Evolutionary conservation across 352 stramenopile species (phyloP), one percentile per base, ranked within the genome.

Genomic region (Pythium rhizo-oryzae): DNA sequence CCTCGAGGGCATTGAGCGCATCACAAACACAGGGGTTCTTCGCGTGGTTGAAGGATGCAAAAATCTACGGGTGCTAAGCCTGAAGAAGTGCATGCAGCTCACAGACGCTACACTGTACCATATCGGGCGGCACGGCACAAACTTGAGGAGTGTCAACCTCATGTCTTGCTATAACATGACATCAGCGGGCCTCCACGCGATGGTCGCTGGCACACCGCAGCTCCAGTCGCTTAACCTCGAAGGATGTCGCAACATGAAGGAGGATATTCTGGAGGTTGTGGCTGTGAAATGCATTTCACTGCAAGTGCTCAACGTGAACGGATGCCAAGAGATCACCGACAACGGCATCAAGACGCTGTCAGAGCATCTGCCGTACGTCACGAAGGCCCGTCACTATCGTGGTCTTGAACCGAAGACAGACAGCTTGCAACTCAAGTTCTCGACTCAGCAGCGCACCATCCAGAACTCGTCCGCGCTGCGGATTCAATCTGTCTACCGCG

Each of bases 291-390:
- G 85, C 9, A 57, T 86, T 12, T 72, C 81, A 19, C 68, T 94
- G 0, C 83, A 92, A 59, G 73, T 82, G 23, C 76, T 94, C 13
- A 91, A 92, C 41, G 52, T 94, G 37, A 86, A 82, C n/a, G 86
- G 86, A 28, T 94, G 86, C 44, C 76, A 90, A 57, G 81, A 94
- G 41, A 91, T 94, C 62, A 92, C 86, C 4, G 84, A 94, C 52
- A 82, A 77, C 8, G 84, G 86, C 0, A 77, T 94, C 37, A 60
- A 56, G 21, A 93, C 86, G n/a, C 71, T 94, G 33, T 79, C 75
- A 0, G 78, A 87, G 19, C 84, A 93, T 41, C 72, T 94, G 51
- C 84, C 83, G 35, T 94, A 89, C 60, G 84, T 94, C 4, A 79
- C 84, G 35, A 67, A 66, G 58, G 80, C 82, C 0, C 69, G 71